phyloP scores from a whole-genome alignment of 2,329 filamentous ascomycete species.

The Aspergillus sp. region DNA sequence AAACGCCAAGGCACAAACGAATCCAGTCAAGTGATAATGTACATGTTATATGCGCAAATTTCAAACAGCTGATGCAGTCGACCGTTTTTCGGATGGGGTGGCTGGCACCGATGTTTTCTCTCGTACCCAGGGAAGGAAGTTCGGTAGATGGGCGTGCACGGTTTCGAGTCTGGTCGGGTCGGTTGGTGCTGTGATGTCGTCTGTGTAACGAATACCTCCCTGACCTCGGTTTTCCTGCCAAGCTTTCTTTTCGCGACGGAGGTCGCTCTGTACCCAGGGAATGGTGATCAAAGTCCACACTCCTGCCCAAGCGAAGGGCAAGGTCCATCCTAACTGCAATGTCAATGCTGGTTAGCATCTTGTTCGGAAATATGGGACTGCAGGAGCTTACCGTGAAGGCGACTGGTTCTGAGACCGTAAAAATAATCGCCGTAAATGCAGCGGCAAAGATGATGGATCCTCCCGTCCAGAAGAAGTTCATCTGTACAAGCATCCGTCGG shows the following conservation, averaged over 20 bases:
- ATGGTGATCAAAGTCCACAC: slow-evolving; percentile 47
- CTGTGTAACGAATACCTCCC: slow-evolving; percentile 35
- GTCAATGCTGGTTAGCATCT: neutral
- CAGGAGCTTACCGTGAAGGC: slow-evolving; percentile 44
- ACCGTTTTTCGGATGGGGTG: slow-evolving; percentile 18
- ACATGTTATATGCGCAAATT: neutral
- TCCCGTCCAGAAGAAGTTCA: slow-evolving; percentile 58
- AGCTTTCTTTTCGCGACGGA: slow-evolving; percentile 43
- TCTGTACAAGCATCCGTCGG: slow-evolving; percentile 51
- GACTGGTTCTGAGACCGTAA: slow-evolving; percentile 47
- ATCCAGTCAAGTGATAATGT: neutral
- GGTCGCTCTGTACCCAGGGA: slow-evolving; percentile 45
- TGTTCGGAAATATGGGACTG: slow-evolving; percentile 11
- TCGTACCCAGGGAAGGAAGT: slow-evolving; percentile 27
- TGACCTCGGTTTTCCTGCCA: slow-evolving; percentile 37
- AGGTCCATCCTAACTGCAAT: slow-evolving; percentile 14
- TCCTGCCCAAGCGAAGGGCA: slow-evolving; percentile 36
- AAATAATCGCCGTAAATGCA: slow-evolving; percentile 48
- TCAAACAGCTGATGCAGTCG: neutral
- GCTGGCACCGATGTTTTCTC: slow-evolving; percentile 24
- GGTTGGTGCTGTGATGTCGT: slow-evolving; percentile 35
- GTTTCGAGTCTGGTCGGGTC: slow-evolving; percentile 38
- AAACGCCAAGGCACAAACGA: neutral
- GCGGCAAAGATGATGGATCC: slow-evolving; percentile 49
- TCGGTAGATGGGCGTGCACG: slow-evolving; percentile 28